Base-by-base conservation (phyloP, 257 asterid genomes). In the Gynochthodes officinalis region DNA sequence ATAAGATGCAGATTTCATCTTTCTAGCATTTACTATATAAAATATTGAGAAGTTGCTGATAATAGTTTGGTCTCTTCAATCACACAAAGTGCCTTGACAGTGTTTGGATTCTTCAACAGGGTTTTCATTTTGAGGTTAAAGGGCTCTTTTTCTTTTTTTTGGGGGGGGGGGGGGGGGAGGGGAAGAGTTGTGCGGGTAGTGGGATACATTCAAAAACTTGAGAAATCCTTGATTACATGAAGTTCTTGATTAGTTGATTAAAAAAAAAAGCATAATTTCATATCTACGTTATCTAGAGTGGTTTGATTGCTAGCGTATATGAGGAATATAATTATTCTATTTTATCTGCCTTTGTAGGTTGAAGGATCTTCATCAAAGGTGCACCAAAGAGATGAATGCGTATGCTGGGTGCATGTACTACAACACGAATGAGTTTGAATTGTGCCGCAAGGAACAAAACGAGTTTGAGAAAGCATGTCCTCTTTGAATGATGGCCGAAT, bases 361-460 rank as follows among this genome's bases (percentile, higher is more conserved):
- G 84, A 92, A 71, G 81, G 94, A 91, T 83, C 83, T 92, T 70
- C 97, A 92, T 73, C 97, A 87, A 74, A 90, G 81, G 80, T 95
- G 99, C 85, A 76, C 74, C 78, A 95, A 92, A 75, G 99, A 95
- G 82, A 82, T 92, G 85, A 94, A 95, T 81, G 81, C 96, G 33
- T 95, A 90, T 74, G 92, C 91, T 19, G 96, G 99, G 62, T 92
- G 99, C 81, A 86, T 95, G 99, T 89, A 88, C 84, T 92, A 92
- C 88, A 81, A 85, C 86, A 91, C 98, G 0, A 92, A 95, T 27
- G 98, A 95, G 78, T 95, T 92, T 77, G 99, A 95, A 42, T 62
- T 90, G 46, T 95, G 99, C 72, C 96, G 98, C 76, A 85, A 89
- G 82, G 98, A 95, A 86, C 99, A 95, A 79, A 64, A 85, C 64